Evolutionary conservation across 345 rosid genomes (phyloP).

Genomic region (Gossypium australe): DNA sequence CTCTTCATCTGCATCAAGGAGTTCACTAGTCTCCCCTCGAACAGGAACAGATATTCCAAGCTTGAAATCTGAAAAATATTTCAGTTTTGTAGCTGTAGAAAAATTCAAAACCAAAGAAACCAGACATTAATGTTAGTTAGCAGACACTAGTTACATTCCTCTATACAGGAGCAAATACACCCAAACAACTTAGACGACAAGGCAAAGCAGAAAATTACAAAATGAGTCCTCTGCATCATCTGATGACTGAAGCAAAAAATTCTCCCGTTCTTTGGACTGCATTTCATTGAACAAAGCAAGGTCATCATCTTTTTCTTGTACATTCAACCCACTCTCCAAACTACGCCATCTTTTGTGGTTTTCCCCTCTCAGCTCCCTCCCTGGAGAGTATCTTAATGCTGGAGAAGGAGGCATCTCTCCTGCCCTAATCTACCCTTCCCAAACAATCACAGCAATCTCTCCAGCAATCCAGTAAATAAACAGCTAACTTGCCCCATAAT

Average conservation of each 20-base stretch:
- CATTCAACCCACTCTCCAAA: slow-evolving; percentile 57
- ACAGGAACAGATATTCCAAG: slow-evolving; percentile 66
- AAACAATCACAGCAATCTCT: slow-evolving; percentile 18
- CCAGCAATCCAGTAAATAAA: neutral
- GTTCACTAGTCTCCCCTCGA: slow-evolving; percentile 83
- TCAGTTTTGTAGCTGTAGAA: slow-evolving; percentile 67
- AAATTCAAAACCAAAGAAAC: slow-evolving; percentile 19
- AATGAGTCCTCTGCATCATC: slow-evolving; percentile 81
- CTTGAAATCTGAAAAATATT: slow-evolving; percentile 70
- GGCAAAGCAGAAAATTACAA: slow-evolving; percentile 48
- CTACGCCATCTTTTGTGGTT: slow-evolving; percentile 70
- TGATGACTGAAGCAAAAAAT: slow-evolving; percentile 74
- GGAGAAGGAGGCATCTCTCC: slow-evolving; percentile 89
- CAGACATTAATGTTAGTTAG: slow-evolving; percentile 15
- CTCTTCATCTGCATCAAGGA: slow-evolving; percentile 78
- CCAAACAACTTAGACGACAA: slow-evolving; percentile 7
- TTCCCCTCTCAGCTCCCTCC: slow-evolving; percentile 56
- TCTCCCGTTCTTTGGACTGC: slow-evolving; percentile 78
- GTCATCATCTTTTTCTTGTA: slow-evolving; percentile 77
- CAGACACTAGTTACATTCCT: slow-evolving; percentile 4
- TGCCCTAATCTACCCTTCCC: slow-evolving; percentile 7
- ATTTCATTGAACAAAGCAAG: slow-evolving; percentile 83
- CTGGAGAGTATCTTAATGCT: slow-evolving; percentile 67
- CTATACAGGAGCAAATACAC: slow-evolving; percentile 1
- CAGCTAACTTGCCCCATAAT: slow-evolving; percentile 11